Conservation (phyloP, 2,329 filamentous ascomycete genomes). For the Colletotrichum sp. region DNA sequence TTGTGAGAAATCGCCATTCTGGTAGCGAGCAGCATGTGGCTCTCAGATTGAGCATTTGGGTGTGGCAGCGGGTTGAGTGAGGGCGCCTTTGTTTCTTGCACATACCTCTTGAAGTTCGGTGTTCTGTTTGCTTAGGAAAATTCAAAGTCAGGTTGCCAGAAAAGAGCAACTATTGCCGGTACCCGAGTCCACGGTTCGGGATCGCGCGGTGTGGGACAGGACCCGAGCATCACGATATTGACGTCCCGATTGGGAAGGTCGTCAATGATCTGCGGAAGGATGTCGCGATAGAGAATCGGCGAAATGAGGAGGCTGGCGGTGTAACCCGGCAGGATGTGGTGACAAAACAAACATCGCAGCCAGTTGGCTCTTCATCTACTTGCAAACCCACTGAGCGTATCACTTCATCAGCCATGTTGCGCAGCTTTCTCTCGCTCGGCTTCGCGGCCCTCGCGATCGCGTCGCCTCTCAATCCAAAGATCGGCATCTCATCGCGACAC, state of each 20-base stretch:
- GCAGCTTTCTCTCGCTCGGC: neutral
- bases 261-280: slow-evolving; percentile 1
- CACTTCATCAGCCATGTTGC: neutral
- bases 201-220: neutral
- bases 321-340: neutral
- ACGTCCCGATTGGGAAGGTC: slow-evolving; percentile 7
- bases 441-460: neutral
- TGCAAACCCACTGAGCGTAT: neutral
- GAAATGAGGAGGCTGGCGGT: slow-evolving; percentile 4
- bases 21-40: accelerated
- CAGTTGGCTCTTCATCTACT: neutral
- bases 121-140: neutral
- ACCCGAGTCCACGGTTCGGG: neutral
- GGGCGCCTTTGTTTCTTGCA: neutral
- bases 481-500: neutral
- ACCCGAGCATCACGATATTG: neutral
- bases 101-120: neutral
- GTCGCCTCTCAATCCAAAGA: neutral
- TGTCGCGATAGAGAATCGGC: neutral
- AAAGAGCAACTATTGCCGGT: neutral
- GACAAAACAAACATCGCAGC: neutral
- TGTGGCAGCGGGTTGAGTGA: neutral
- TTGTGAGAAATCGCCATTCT: neutral
- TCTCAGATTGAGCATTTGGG: accelerated
- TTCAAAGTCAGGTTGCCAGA: neutral